These are phyloP conservation scores for Paramyrothecium sp. DNA, from an alignment of 2,329 filamentous ascomycete species.

Conservation along the genomic window DNA sequence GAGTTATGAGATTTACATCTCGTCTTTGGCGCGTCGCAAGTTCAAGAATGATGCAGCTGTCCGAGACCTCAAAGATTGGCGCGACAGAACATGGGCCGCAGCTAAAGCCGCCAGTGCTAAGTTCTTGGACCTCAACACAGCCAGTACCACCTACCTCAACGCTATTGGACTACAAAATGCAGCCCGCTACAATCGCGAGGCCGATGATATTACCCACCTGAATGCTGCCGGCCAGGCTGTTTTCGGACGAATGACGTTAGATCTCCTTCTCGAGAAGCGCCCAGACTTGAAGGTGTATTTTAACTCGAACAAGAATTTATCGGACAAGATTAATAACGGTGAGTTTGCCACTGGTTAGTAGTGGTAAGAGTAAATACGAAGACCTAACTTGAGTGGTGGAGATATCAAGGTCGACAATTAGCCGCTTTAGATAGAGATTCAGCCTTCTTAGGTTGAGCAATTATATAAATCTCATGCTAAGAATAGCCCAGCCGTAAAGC, in stretches of 20 bases:
- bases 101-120: background rate
- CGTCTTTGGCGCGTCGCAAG: background rate
- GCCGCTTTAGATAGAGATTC: too few relatives aligned
- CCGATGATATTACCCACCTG: slow-evolving; percentile 52
- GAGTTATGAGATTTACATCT: background rate
- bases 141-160: slow-evolving; percentile 47
- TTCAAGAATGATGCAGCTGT: background rate
- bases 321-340: slow-evolving; percentile 22
- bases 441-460: too few relatives aligned
- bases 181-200: slow-evolving; percentile 41
- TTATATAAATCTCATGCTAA: too few relatives aligned
- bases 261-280: slow-evolving; percentile 36
- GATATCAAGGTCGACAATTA: too few relatives aligned
- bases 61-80: background rate
- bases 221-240: slow-evolving; percentile 50
- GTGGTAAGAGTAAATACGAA: too few relatives aligned
- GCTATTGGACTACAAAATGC: slow-evolving; percentile 42
- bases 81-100: background rate
- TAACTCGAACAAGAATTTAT: slow-evolving; percentile 23
- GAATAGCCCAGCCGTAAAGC: too few relatives aligned
- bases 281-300: slow-evolving; percentile 19
- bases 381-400: too few relatives aligned
- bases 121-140: slow-evolving; percentile 37
- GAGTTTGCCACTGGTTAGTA: slow-evolving; percentile 14
- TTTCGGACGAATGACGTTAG: slow-evolving; percentile 55